Evolutionary conservation across 805 yeast species (phyloP), one percentile per base, ranked within the genome.

Genomic region (Candida mattraensis): DNA sequence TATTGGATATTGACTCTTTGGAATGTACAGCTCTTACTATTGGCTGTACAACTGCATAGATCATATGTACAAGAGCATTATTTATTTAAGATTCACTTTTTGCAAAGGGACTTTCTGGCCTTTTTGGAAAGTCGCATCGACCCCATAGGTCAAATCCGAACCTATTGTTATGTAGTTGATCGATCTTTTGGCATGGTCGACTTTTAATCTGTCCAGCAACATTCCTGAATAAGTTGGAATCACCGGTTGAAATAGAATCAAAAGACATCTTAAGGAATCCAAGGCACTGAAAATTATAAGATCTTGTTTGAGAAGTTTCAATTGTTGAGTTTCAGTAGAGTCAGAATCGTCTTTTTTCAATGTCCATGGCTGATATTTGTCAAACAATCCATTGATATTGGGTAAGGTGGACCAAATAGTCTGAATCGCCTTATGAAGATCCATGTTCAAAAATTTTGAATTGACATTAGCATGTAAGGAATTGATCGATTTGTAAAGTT

Each of bases 321-420:
- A n/a, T 8, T 4, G 3, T 5, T 5, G 12, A 5, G 8, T 14
- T 3, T 42, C 29, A 5, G 28, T 25, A 16, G 18, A 30, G 2
- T 15, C 31, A 2, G 36, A 33, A 3, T 48, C 53, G 4, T 56
- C 56, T 7, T 58, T 58, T 15, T 63, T 64, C 32, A 68, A 61
- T 7, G 63, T 58, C 98, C 98, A 91, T 0, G 97, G 97, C 49
- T 78, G 81, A 5, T 78, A 62, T 1, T 59, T 64, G 52, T 87
- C 95, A 44, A 88, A 70, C 20, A 83, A 72, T 13, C 65, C 66
- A 52, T 91, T 91, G 1, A 85, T 81, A 11, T 66, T 59, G 31
- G 76, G 75, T 12, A 81, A 56, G 3, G 76, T 60, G 5, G 60
- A 51, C 87, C 93, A 80, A 57, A 87, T 64, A 11, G 65, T 63